These are phyloP conservation scores for Prinsepia uniflora DNA, from an alignment of 306 rosid species.

Conservation along the genomic window DNA sequence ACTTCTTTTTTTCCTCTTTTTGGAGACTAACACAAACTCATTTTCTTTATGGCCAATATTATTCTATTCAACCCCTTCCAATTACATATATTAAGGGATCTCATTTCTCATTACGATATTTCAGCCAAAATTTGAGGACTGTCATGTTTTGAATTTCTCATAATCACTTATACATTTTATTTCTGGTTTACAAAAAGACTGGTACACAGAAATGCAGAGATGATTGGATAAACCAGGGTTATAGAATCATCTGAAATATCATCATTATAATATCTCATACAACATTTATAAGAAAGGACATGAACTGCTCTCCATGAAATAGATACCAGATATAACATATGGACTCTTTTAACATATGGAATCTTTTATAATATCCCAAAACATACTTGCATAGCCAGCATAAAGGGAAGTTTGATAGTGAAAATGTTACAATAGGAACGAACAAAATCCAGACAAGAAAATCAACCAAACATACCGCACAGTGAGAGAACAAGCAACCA, in stretches of 20 bases:
- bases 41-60: background rate
- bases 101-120: background rate
- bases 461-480: constrained; percentile 51
- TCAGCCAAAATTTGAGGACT: background rate
- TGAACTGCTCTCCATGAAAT: background rate
- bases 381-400: background rate
- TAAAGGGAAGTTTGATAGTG: background rate
- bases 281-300: background rate
- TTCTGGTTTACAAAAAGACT: background rate
- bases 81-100: background rate
- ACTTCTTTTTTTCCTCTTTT: too few relatives aligned
- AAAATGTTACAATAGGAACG: background rate
- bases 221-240: background rate
- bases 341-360: background rate
- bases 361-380: too few relatives aligned
- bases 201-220: background rate
- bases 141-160: background rate
- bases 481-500: constrained; percentile 22
- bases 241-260: background rate
- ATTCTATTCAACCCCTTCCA: background rate
- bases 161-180: background rate
- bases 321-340: background rate
- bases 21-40: too few relatives aligned
- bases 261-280: background rate
- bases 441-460: background rate